A percentile compares a stretch with the other conserved stretches of the same genome.
Evolutionary conservation across 805 yeast species (phyloP).

Genomic region (Saccharomycopsis amapae): DNA sequence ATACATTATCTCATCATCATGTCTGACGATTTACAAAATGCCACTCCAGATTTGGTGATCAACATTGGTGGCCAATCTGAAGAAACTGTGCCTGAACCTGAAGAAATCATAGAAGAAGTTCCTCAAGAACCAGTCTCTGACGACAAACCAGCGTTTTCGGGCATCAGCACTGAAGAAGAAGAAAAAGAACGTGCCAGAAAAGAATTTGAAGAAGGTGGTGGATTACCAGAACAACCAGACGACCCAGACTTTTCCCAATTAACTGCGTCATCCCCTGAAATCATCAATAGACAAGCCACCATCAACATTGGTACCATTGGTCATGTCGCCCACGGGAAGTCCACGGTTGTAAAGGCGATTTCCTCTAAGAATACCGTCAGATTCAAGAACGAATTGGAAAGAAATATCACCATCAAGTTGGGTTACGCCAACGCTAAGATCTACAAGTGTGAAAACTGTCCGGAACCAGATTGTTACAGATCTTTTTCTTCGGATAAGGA

Average conservation of each 20-base stretch:
- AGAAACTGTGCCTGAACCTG: constrained; percentile 23
- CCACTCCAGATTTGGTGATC: constrained; percentile 78
- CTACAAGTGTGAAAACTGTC: constrained; percentile 88
- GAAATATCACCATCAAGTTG: constrained; percentile 96
- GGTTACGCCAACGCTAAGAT: constrained; percentile 99
- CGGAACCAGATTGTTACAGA: constrained; percentile 91
- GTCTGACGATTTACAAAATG: constrained; percentile 63
- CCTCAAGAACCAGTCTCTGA: constrained; percentile 32
- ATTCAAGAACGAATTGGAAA: constrained; percentile 97
- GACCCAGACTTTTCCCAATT: constrained; percentile 75
- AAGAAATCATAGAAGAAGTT: constrained; percentile 33
- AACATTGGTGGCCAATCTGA: constrained; percentile 46
- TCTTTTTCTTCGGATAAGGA: constrained; percentile 94
- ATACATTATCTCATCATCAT: no score
- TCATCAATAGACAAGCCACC: constrained; percentile 97
- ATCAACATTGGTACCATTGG: constrained; percentile 97
- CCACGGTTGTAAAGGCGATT: constrained; percentile 90
- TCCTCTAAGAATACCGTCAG: constrained; percentile 99
- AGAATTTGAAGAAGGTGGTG: constrained; percentile 97
- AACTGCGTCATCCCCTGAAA: constrained; percentile 89
- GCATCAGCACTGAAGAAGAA: constrained; percentile 72
- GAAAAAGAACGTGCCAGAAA: constrained; percentile 55
- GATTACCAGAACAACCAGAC: constrained; percentile 92
- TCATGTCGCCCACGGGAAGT: constrained; percentile 93
- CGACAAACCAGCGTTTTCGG: constrained; percentile 67